Evolutionary conservation across 2,329 filamentous ascomycete species (phyloP), one percentile per base, ranked within the genome.

Genomic region (Phaeosphaeria sp.): DNA sequence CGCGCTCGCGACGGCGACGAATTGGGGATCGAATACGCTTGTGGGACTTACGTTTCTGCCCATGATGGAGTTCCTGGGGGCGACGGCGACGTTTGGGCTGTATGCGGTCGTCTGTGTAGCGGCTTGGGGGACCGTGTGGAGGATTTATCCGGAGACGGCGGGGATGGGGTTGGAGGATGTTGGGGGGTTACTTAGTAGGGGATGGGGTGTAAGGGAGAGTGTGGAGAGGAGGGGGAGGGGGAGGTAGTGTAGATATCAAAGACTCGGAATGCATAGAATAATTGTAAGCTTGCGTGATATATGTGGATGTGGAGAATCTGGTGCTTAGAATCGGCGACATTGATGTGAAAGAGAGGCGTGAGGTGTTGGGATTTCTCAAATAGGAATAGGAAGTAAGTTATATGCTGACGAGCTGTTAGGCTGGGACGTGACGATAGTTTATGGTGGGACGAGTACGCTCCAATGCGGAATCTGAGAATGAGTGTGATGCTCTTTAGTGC

Each of bases 1-100:
- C 56, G 88, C 88, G 0, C 76, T 92, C 5, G 86, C 90, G 1
- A 94, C 93, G 7, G 89, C 89, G 5, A 96, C 91, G 6, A 97
- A 91, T 71, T 98, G 94, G 94, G 86, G 84, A 3, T 88, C 90
- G 22, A 98, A 98, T 74, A 95, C 96, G 58, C 75, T 95, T 18
- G 84, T 97, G 1, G 93, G 93, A 0, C 79, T 96, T 59, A 95
- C 92, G 0, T 98, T 98, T 69, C 74, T 98, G 68, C 92, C 92
- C 0, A 85, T 97, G 82, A 93, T 97, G 90, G 87, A 93, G 59
- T 77, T 81, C 9, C 72, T 96, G 63, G 89, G 86, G 6, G 89
- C 92, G 0, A 82, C 84, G 6, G 89, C 87, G 81, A 96, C 93
- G 0, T 97, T 98, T 80, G 84, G 86, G 0, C 75, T 90, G n/a